Percentiles rank a stretch among this genome's conserved stretches.
Evolutionary conservation across 2,329 filamentous ascomycete species (phyloP).

Genomic region (Phaeosphaeriaceae sp.): DNA sequence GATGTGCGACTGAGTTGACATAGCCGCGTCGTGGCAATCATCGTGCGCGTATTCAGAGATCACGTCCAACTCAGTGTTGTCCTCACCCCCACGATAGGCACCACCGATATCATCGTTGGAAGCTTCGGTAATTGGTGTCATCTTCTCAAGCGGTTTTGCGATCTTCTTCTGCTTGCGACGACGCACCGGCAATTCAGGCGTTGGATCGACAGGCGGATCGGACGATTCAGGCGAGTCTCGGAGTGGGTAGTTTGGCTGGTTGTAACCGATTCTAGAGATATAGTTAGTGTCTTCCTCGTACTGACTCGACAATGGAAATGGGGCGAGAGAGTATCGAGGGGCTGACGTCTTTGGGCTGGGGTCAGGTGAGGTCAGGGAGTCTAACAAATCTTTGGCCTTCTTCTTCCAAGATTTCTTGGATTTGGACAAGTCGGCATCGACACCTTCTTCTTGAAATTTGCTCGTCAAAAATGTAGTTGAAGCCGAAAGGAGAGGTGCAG

Average conservation of each 20-base stretch:
- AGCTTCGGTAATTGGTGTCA: slow-evolving; percentile 35
- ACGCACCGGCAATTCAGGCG: no score
- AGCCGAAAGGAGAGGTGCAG: slow-evolving; percentile 4
- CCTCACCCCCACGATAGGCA: slow-evolving; percentile 15
- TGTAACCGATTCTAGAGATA: slow-evolving; percentile 14
- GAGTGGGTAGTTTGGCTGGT: background rate
- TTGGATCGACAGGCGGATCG: no score
- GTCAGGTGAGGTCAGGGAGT: background rate
- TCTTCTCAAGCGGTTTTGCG: slow-evolving; percentile 14
- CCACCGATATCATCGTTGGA: slow-evolving; percentile 22
- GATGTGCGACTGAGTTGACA: background rate
- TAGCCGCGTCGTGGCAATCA: background rate
- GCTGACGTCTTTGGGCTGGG: background rate
- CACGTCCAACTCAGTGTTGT: slow-evolving; percentile 19
- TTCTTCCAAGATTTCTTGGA: slow-evolving; percentile 15
- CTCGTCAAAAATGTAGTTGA: slow-evolving; percentile 5
- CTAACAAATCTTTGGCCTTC: slow-evolving; percentile 18
- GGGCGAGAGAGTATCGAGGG: background rate
- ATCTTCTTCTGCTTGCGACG: no score
- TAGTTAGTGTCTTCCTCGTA: slow-evolving; percentile 9
- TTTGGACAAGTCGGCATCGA: slow-evolving; percentile 11
- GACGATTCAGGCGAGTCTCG: background rate
- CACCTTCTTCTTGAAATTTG: slow-evolving; percentile 17
- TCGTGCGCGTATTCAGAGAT: slow-evolving; percentile 25
- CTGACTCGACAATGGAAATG: background rate